Evolutionary conservation across 1,284 basidiomycete species (phyloP), one percentile per base, ranked within the genome.

Genomic region (Kalmanozyma brasiliensis): DNA sequence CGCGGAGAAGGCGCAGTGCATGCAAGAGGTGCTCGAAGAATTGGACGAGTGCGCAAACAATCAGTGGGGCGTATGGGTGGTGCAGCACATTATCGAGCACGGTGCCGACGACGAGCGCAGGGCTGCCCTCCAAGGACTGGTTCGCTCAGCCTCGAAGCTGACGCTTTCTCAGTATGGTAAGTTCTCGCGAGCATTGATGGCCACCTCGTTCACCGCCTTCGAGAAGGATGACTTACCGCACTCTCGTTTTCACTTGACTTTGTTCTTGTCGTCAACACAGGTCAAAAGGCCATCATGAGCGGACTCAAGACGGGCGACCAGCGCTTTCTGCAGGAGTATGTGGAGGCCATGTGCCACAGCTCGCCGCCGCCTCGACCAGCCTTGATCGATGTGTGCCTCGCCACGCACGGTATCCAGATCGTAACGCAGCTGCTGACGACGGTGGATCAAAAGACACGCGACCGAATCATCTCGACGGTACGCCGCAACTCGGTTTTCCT

Each of bases 31-130:
- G 47, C 52, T 82, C 20, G 62, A 58, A 1, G 32, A 70, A 19
- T 37, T 78, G 26, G 51, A 63, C 34, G 62, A 71, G 8, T 77
- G 74, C 53, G 75, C 74, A 1, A 60, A 59, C 17, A 73, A 80
- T 30, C 80, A 80, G 49, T 81, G 77, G 75, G 80, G 80, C 22
- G 79, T 82, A 0, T 82, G 80, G 80, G 75, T 81, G 17, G 71
- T 81, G 24, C 74, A 79, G 56, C 76, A 78, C 57, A 73, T 81
- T 32, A 66, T 80, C 45, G 79, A 82, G 53, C 78, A 81, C 36
- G 77, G 77, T 2, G 49, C 37, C 13, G 56, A 60, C 3, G 40
- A 67, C 8, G 52, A 76, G 37, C 70, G 68, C 10, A 34, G 36
- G 8, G 43, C 55, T n/a, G 74, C 75, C 10, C 61, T 78, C 20